Evolutionary conservation across 1,139 yeast species (phyloP).

Genomic region (Blastobotrys proliferans): DNA sequence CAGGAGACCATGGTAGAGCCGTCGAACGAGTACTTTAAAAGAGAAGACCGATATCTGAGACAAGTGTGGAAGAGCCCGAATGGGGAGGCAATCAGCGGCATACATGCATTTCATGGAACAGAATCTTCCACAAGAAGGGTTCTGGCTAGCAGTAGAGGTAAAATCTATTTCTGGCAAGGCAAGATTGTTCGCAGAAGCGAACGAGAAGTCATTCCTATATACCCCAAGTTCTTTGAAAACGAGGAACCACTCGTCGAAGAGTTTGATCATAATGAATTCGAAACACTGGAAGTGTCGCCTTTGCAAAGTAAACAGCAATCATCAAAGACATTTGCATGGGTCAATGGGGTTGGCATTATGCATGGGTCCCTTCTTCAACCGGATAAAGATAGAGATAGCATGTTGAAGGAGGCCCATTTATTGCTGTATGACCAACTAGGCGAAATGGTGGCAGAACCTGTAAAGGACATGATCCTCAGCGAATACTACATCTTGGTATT

Average conservation of each 20-base stretch:
- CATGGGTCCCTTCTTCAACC: slow-evolving; percentile 34
- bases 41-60: slow-evolving; percentile 41
- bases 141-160: slow-evolving; percentile 38
- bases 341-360: slow-evolving; percentile 44
- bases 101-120: slow-evolving; percentile 26
- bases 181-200: slow-evolving; percentile 19
- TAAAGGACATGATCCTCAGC: slow-evolving; percentile 37
- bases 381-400: slow-evolving; percentile 17
- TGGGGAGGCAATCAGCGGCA: slow-evolving; percentile 37
- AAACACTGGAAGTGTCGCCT: slow-evolving; percentile 22
- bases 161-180: slow-evolving; percentile 41
- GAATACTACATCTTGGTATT: slow-evolving; percentile 51
- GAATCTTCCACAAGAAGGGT: slow-evolving; percentile 25
- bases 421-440: slow-evolving; percentile 41
- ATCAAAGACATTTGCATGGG: slow-evolving; percentile 40
- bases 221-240: slow-evolving; percentile 30
- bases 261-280: slow-evolving; percentile 24
- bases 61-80: slow-evolving; percentile 37
- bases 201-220: slow-evolving; percentile 30
- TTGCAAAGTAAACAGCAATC: slow-evolving; percentile 11
- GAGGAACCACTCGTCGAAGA: slow-evolving; percentile 26
- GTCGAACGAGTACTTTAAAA: slow-evolving; percentile 41
- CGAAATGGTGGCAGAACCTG: slow-evolving; percentile 22
- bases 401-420: slow-evolving; percentile 37
- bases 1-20: slow-evolving; percentile 46